Percentiles rank a stretch among this genome's conserved stretches.
Conservation (phyloP, 2,329 filamentous ascomycete genomes). For the Colletotrichum sp. region DNA sequence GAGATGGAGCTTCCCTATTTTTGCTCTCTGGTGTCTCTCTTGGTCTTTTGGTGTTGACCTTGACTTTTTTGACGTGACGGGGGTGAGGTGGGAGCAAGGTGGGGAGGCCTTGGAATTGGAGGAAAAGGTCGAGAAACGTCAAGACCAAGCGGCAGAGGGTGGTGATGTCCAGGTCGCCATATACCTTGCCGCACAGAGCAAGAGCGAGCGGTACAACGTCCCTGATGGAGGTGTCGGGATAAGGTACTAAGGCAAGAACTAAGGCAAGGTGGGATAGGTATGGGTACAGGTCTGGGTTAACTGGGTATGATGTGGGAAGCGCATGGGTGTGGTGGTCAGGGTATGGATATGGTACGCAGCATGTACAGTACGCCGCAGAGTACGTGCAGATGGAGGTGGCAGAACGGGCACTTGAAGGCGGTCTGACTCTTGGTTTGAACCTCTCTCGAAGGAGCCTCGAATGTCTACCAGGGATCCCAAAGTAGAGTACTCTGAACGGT, state of each 20-base stretch:
- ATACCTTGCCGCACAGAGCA: conserved; percentile 3
- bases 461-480: background rate
- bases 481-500: background rate
- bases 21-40: background rate
- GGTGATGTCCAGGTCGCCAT: conserved; percentile 12
- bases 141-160: conserved; percentile 4
- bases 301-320: background rate
- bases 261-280: background rate
- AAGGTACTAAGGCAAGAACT: conserved; percentile 5
- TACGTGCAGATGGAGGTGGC: background rate
- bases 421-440: background rate
- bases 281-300: background rate
- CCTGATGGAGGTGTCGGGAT: background rate
- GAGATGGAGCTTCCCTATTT: conserved; percentile 27
- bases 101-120: conserved; percentile 21
- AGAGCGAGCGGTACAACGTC: background rate
- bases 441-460: background rate
- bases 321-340: background rate
- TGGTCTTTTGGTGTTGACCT: conserved; percentile 2
- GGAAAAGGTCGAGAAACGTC: conserved; percentile 13
- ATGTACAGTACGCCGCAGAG: background rate
- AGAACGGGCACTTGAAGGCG: conserved; percentile 15
- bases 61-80: conserved; percentile 9
- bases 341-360: background rate
- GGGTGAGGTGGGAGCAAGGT: conserved; percentile 27